A percentile compares a stretch with the other conserved stretches of the same genome.
phyloP scores from a whole-genome alignment of 2,329 filamentous ascomycete genomes.

The Arthrobotrys entomopaga region DNA sequence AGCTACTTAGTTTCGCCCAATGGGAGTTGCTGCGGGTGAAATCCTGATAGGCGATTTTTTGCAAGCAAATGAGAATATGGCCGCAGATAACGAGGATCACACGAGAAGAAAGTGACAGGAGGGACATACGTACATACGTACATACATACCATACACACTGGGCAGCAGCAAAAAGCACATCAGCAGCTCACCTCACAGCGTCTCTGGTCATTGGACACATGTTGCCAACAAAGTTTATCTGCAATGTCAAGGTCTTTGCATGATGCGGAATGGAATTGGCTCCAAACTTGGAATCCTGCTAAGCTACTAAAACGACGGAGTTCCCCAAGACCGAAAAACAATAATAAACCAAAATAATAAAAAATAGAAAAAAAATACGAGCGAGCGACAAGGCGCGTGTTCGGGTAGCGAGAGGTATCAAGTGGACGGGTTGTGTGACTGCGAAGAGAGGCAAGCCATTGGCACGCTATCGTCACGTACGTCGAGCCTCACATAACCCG shows the following conservation, averaged over 20 bases:
- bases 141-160: too few species aligned
- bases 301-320: constrained; percentile 30
- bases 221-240: constrained; percentile 48
- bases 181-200: constrained; percentile 27
- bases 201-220: constrained; percentile 48
- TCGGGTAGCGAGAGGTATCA: constrained; percentile 38
- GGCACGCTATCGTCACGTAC: constrained; percentile 51
- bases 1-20: constrained; percentile 29
- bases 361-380: constrained; percentile 11
- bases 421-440: constrained; percentile 35
- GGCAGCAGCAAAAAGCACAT: constrained; percentile 11
- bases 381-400: constrained; percentile 43
- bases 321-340: constrained; percentile 21
- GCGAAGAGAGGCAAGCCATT: constrained; percentile 28
- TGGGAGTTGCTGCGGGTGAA: constrained; percentile 50
- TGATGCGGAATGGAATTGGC: constrained; percentile 55
- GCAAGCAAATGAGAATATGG: constrained; percentile 13
- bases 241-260: constrained; percentile 49
- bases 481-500: constrained; percentile 3
- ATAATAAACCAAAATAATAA: too few species aligned
- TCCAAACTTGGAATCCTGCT: constrained; percentile 50
- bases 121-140: too few species aligned
- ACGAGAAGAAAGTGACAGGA: constrained; percentile 2
- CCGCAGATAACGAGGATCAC: constrained; percentile 38
- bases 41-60: constrained; percentile 49